Conservation (phyloP, 2,329 filamentous ascomycete species). For the Sclerotinia subarctica region DNA sequence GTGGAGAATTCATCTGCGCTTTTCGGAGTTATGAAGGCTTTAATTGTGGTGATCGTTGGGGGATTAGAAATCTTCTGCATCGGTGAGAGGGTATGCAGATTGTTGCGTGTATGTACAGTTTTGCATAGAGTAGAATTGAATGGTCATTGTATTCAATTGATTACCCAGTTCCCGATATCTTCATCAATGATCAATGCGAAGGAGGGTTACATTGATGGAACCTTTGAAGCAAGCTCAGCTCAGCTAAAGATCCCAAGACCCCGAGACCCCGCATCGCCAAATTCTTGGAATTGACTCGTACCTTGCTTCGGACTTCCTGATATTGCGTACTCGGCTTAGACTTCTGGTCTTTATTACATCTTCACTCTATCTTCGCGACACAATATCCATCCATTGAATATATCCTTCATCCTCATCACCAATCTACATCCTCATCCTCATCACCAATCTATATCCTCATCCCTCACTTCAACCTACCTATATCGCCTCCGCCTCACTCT, state of each 20-base stretch:
- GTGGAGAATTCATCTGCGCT: neutral
- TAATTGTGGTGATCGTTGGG: no score
- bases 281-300: neutral
- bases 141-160: no score
- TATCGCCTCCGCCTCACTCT: neutral
- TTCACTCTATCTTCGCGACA: neutral
- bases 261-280: neutral
- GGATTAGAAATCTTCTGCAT: conserved; percentile 8
- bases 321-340: neutral
- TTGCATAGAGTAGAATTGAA: no score
- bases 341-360: neutral
- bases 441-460: neutral
- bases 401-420: no score
- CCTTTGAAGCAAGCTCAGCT: neutral
- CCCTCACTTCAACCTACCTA: neutral
- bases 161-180: no score
- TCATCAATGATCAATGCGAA: no score
- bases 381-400: no score
- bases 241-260: neutral
- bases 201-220: no score
- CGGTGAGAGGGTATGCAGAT: neutral
- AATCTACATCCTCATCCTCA: no score
- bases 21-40: neutral
- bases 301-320: conserved; percentile 3
- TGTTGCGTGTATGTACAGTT: no score